These are phyloP conservation scores for Globisporangium spiculum DNA, from an alignment of 352 stramenopile genomes.

Conservation along the genomic window DNA sequence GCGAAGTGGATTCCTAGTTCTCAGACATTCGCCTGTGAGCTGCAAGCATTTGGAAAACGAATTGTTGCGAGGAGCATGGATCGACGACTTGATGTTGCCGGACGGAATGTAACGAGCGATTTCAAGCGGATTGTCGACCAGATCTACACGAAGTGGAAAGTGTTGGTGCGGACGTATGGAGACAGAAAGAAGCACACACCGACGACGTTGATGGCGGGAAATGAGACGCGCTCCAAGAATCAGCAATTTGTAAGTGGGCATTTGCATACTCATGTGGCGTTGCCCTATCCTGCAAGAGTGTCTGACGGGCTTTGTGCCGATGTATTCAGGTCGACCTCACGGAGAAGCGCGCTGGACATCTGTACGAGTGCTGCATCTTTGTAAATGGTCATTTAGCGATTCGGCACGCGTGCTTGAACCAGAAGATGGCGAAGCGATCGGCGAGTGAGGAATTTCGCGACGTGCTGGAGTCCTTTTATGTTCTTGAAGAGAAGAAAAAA, in stretches of 20 bases:
- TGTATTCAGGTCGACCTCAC: constrained; percentile 16
- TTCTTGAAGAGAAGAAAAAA: constrained; percentile 11
- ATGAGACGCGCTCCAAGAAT: constrained; percentile 56
- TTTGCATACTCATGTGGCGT: not conserved
- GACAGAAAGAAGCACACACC: constrained; percentile 38
- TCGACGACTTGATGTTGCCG: constrained; percentile 29
- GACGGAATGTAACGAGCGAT: constrained; percentile 31
- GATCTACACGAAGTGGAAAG: constrained; percentile 49
- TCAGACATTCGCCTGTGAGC: constrained; percentile 24
- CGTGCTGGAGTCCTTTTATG: constrained; percentile 43
- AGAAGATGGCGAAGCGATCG: constrained; percentile 72
- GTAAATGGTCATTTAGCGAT: constrained; percentile 44
- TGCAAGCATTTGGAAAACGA: constrained; percentile 33
- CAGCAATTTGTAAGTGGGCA: constrained; percentile 17
- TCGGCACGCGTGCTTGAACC: constrained; percentile 55
- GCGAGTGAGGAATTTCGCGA: constrained; percentile 72
- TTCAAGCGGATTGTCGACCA: constrained; percentile 30
- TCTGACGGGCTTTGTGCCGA: constrained; percentile 4
- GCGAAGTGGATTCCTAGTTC: not conserved
- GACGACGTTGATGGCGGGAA: constrained; percentile 61
- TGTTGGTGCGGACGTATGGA: constrained; percentile 45
- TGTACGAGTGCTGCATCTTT: constrained; percentile 57
- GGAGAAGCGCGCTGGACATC: constrained; percentile 17
- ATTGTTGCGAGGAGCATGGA: constrained; percentile 31
- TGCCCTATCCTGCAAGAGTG: not conserved